These are phyloP conservation scores for Chlamydomonas sp. DNA, from an alignment of 139 green algal species.

Conservation along the genomic window DNA sequence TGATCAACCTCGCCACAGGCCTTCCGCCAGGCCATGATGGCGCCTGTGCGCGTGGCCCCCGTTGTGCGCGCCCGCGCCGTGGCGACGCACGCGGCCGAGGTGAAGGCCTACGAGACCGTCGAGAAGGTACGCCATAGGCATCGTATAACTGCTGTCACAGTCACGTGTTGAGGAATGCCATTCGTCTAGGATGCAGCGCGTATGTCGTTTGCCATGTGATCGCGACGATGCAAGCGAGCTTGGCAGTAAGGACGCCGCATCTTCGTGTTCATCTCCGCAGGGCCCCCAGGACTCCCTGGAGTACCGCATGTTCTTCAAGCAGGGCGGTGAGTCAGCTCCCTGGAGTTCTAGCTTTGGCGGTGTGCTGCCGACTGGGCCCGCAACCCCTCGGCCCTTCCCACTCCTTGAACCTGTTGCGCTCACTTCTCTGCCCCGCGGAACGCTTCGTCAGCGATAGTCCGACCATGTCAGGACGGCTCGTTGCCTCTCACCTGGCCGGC, in stretches of 20 bases:
- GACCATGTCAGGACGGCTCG: no score
- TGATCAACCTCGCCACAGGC: not conserved
- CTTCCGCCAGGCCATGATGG: constrained; percentile 17
- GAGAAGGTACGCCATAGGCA: constrained; percentile 43
- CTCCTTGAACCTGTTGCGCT: not conserved
- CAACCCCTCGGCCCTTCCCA: no score
- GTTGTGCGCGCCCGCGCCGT: not conserved
- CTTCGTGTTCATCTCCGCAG: constrained; percentile 46
- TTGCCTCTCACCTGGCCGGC: no score
- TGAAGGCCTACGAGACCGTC: constrained; percentile 42
- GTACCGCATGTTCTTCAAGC: constrained; percentile 89
- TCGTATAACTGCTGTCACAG: not conserved
- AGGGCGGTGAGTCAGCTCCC: constrained; percentile 57
- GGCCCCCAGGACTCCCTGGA: constrained; percentile 78
- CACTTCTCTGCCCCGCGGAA: no score
- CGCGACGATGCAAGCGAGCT: no score
- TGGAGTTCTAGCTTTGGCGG: not conserved
- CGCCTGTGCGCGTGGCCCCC: constrained; percentile 14
- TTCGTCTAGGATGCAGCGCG: not conserved
- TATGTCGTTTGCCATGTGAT: not conserved
- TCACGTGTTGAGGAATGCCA: not conserved
- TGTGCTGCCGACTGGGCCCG: no score
- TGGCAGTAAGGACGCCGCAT: not conserved
- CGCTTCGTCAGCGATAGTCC: no score
- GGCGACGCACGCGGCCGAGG: constrained; percentile 27